Percentiles rank a stretch among this genome's conserved stretches.
These are phyloP conservation scores for Mycena vitilis DNA, from an alignment of 768 basidiomycete genomes.

Conservation along the genomic window DNA sequence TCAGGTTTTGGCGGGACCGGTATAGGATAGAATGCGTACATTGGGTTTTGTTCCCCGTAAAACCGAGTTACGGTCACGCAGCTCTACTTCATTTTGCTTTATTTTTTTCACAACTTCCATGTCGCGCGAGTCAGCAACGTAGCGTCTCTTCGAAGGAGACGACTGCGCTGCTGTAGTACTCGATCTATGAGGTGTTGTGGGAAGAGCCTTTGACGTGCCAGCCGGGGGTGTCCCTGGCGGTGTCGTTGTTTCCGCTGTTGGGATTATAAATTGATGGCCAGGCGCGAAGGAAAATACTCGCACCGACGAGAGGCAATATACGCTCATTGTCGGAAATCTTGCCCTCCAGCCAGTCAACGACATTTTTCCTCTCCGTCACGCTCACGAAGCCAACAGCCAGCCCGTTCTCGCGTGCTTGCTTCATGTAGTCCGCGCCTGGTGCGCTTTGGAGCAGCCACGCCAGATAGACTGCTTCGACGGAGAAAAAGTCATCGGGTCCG, in stretches of 20 bases:
- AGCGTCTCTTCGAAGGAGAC: slow-evolving; percentile 77
- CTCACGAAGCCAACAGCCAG: slow-evolving; percentile 82
- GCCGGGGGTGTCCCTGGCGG: slow-evolving; percentile 65
- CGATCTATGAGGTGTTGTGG: slow-evolving; percentile 44
- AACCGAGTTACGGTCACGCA: slow-evolving; percentile 85
- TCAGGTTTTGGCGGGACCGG: not conserved
- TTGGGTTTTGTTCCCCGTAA: slow-evolving; percentile 86
- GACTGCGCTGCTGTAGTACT: slow-evolving; percentile 46
- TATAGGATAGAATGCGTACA: slow-evolving; percentile 51
- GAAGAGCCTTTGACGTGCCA: slow-evolving; percentile 41
- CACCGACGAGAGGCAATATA: slow-evolving; percentile 59
- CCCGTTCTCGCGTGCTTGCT: slow-evolving; percentile 81
- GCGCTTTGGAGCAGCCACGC: slow-evolving; percentile 84
- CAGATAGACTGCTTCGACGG: slow-evolving; percentile 86
- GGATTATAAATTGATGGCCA: slow-evolving; percentile 19
- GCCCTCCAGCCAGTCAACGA: slow-evolving; percentile 89
- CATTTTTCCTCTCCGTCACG: slow-evolving; percentile 86
- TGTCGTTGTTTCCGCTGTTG: slow-evolving; percentile 63
- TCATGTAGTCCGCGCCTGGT: slow-evolving; percentile 88
- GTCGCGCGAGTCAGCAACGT: slow-evolving; percentile 83
- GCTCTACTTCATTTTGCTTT: slow-evolving; percentile 77
- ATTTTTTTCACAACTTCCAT: slow-evolving; percentile 90
- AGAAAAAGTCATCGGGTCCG: slow-evolving; percentile 74
- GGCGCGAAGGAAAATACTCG: not conserved
- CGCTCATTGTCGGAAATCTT: slow-evolving; percentile 60